These are phyloP conservation scores for Bryoerythrophyllum caledonicum DNA, from an alignment of 225 moss, liverwort and hornwort genomes.

Conservation along the genomic window DNA sequence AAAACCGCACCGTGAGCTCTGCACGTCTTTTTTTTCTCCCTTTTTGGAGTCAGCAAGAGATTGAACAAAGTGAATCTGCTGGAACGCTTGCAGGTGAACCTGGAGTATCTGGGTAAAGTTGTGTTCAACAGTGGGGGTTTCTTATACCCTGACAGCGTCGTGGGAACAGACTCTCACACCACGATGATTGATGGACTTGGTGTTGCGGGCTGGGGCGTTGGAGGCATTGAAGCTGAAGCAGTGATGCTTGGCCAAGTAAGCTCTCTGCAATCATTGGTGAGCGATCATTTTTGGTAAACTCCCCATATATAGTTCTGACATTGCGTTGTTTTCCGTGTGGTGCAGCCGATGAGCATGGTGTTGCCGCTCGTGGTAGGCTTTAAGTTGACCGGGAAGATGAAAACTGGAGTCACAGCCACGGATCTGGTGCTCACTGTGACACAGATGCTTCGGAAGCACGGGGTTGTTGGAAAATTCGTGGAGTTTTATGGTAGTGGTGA, in stretches of 20 bases:
- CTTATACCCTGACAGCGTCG: constrained; percentile 90
- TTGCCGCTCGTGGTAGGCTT: constrained; percentile 93
- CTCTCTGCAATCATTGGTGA: constrained; percentile 19
- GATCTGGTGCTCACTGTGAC: constrained; percentile 96
- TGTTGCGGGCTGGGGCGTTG: constrained; percentile 97
- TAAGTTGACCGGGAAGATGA: constrained; percentile 77
- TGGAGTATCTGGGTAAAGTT: constrained; percentile 89
- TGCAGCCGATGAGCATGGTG: constrained; percentile 98
- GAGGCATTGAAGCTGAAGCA: constrained; percentile 96
- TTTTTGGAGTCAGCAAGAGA: not conserved
- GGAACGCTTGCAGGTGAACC: constrained; percentile 75
- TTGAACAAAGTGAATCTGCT: not conserved
- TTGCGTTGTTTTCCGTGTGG: not conserved
- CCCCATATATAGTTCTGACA: constrained; percentile 20
- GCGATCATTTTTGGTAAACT: constrained; percentile 8
- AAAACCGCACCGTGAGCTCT: not conserved
- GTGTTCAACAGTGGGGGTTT: constrained; percentile 71
- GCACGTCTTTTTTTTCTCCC: not conserved
- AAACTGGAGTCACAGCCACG: constrained; percentile 89
- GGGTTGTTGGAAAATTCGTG: constrained; percentile 97
- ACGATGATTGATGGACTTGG: constrained; percentile 98
- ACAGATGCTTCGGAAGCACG: constrained; percentile 90
- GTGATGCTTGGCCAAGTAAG: constrained; percentile 95
- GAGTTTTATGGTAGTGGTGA: constrained; percentile 81
- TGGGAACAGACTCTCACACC: constrained; percentile 97